phyloP scores from a whole-genome alignment of 179 eudicot species.

The Dionaea muscipula region DNA sequence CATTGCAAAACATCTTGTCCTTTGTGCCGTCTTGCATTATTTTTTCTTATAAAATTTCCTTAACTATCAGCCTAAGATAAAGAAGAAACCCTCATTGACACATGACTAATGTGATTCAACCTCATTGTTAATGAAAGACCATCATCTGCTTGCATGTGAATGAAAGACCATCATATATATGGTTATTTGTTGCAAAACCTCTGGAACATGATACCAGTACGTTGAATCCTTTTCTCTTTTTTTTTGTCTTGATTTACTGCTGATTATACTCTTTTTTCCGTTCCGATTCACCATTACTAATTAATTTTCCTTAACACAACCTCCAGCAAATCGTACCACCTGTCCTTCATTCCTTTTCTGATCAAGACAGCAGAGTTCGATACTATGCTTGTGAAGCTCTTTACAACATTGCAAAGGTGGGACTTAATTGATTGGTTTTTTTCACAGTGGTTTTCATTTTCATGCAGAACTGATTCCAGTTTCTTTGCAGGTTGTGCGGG shows the following conservation, averaged over 20 bases:
- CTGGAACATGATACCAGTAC: too few relatives aligned
- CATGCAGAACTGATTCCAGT: conserved; percentile 11
- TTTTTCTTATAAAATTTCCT: too few relatives aligned
- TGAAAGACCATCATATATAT: too few relatives aligned
- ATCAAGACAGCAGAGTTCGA: conserved; percentile 95
- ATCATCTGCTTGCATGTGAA: too few relatives aligned
- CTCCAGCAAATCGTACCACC: conserved; percentile 96
- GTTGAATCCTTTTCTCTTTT: background rate
- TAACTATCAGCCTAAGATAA: too few relatives aligned
- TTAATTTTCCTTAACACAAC: conserved; percentile 7
- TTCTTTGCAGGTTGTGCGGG: conserved; percentile 89
- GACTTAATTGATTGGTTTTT: conserved; percentile 9
- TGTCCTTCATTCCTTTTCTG: conserved; percentile 74
- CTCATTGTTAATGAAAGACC: too few relatives aligned
- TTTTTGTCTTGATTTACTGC: conserved; percentile 2
- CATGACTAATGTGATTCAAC: too few relatives aligned
- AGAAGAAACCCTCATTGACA: too few relatives aligned
- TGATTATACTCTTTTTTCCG: conserved; percentile 4
- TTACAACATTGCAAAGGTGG: conserved; percentile 96
- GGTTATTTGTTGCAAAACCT: too few relatives aligned
- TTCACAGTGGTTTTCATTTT: background rate
- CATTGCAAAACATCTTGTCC: too few relatives aligned
- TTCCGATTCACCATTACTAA: conserved; percentile 1
- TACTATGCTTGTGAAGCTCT: conserved; percentile 99
- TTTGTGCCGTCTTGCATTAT: too few relatives aligned